Base-by-base conservation (phyloP, 176 grass and related monocot species). In the Musa itinerans region DNA sequence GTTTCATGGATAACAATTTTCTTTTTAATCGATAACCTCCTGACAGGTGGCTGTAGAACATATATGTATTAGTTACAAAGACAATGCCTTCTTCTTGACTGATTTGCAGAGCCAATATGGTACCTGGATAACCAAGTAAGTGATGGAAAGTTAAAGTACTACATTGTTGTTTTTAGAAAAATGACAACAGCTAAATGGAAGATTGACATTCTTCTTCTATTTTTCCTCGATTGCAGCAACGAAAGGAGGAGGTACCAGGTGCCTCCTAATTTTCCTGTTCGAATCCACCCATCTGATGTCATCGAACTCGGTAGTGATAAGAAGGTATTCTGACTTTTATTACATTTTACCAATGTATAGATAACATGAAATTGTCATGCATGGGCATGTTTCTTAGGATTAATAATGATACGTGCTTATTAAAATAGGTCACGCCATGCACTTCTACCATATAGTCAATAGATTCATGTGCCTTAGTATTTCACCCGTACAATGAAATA, bases 231-330 rank as follows among this genome's bases (percentile, higher is more conserved):
- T 20, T 81, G 49, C 78, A 98, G 95, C 80, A 98, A 87, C 27
- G 95, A 98, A 85, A 86, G 90, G 53, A 87, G 88, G 65, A 84
- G 72, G 2, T 91, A 85, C 62, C 82, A 69, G 0, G 69, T 91
- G 65, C 95, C 88, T 66, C 95, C 95, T 27, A 91, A 93, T 54
- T 93, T 80, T 56, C 88, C 95, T 22, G 86, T 89, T 80, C 90
- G 88, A 58, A 87, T 94, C 77, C 95, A 72, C 29, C 95, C 95
- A 10, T 89, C 65, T 0, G 75, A 99, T 83, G 43, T 87, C 50
- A 91, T 99, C 22, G 90, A 94, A 76, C 89, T 99, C 51, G 95
- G 95, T n/a, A 86, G 86, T 20, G 95, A 99, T 58, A 86, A 91
- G 75, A 93, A 91, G 95, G 9, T 25, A 43, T 43, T 53, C 16